Evolutionary conservation across 2,329 filamentous ascomycete genomes (phyloP).

Genomic region (Pseudocercospora fijiensis): DNA sequence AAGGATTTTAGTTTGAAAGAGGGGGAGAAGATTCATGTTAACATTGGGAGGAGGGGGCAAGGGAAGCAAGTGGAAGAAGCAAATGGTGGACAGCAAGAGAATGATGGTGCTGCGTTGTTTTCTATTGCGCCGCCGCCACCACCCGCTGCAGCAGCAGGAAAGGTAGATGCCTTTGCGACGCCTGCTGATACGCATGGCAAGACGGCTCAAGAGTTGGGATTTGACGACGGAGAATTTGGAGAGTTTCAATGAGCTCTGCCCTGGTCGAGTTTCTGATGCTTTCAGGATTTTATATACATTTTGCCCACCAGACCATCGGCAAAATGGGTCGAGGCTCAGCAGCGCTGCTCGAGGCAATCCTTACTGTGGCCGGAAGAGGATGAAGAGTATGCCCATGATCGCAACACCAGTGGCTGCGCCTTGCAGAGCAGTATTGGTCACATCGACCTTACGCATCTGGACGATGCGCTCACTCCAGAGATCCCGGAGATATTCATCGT

Average conservation of each 20-base stretch:
- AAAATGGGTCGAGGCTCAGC: neutral
- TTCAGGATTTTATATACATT: neutral
- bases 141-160: slow-evolving; percentile 46
- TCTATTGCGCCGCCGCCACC: slow-evolving; percentile 74
- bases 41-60: slow-evolving; percentile 55
- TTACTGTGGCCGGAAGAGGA: slow-evolving; percentile 37
- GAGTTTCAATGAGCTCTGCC: slow-evolving; percentile 62
- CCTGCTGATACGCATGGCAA: slow-evolving; percentile 49
- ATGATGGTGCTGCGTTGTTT: slow-evolving; percentile 56
- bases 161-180: slow-evolving; percentile 54
- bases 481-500: slow-evolving; percentile 30
- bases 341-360: neutral
- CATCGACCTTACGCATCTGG: slow-evolving; percentile 47
- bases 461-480: slow-evolving; percentile 47
- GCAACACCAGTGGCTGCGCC: slow-evolving; percentile 46
- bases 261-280: neutral
- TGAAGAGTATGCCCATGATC: slow-evolving; percentile 38
- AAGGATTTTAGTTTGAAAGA: slow-evolving; percentile 84
- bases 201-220: slow-evolving; percentile 64
- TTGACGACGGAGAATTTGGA: slow-evolving; percentile 85
- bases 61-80: slow-evolving; percentile 32
- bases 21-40: slow-evolving; percentile 83
- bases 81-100: slow-evolving; percentile 40
- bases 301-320: neutral
- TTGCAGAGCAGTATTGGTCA: slow-evolving; percentile 48